These are phyloP conservation scores for Excoecaria agallocha DNA, from an alignment of 345 rosid species.

Conservation along the genomic window DNA sequence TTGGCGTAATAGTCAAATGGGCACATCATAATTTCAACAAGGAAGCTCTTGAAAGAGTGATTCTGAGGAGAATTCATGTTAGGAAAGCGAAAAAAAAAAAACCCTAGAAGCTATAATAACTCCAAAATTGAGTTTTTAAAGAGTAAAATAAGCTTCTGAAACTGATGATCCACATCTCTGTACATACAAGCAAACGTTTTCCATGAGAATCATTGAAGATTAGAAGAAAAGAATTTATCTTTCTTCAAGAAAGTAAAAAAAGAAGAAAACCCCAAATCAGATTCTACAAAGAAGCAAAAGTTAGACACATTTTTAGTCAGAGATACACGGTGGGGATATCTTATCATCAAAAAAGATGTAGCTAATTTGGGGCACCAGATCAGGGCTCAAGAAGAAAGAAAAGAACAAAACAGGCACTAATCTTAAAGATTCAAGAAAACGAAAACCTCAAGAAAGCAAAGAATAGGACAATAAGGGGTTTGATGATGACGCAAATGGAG, in stretches of 20 bases:
- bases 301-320: constrained; percentile 6
- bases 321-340: constrained; percentile 6
- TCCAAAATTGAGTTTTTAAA: constrained; percentile 5
- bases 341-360: constrained; percentile 10
- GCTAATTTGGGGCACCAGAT: constrained; percentile 25
- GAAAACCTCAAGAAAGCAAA: constrained; percentile 17
- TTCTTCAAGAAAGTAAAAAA: neutral
- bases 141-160: neutral
- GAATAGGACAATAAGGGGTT: neutral
- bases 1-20: constrained; percentile 24
- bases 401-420: neutral
- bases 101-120: constrained; percentile 26
- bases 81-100: constrained; percentile 7
- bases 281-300: constrained; percentile 8
- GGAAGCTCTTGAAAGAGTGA: constrained; percentile 22
- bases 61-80: constrained; percentile 28
- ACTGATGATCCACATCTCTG: constrained; percentile 5
- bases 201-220: neutral
- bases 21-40: constrained; percentile 25
- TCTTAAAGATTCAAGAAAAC: neutral
- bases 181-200: constrained; percentile 7
- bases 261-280: neutral
- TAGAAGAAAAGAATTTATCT: constrained; percentile 7
- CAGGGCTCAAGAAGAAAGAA: constrained; percentile 30
- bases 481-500: constrained; percentile 17